phyloP scores from a whole-genome alignment of 257 asterid genomes.

The Linaria vulgaris region DNA sequence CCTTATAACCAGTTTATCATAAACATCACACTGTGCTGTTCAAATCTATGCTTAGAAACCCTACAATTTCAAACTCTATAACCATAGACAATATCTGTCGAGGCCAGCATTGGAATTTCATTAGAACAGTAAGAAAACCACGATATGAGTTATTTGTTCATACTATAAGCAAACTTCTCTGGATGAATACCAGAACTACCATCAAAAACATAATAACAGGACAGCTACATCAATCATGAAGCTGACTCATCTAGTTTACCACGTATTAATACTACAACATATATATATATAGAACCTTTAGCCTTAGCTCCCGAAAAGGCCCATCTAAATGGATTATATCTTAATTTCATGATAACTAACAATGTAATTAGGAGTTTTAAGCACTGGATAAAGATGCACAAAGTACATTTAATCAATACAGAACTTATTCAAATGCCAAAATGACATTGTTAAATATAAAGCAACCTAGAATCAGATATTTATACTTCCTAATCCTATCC shows the following conservation, averaged over 20 bases:
- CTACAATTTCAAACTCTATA: background rate
- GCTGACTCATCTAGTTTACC: background rate
- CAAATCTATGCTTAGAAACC: background rate
- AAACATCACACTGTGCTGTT: slow-evolving; percentile 6
- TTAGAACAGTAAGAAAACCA: background rate
- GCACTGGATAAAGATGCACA: too few relatives aligned
- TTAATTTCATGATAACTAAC: too few relatives aligned
- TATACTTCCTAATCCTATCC: too few relatives aligned
- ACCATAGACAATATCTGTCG: background rate
- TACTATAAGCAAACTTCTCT: background rate
- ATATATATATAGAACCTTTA: too few relatives aligned
- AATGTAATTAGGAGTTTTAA: too few relatives aligned
- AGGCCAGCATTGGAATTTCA: background rate
- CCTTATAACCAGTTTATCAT: slow-evolving; percentile 2
- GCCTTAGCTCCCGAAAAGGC: too few relatives aligned
- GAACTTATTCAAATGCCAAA: too few relatives aligned
- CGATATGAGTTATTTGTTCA: background rate
- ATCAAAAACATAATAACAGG: background rate
- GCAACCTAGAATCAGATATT: too few relatives aligned
- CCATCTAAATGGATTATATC: too few relatives aligned
- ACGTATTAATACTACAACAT: slow-evolving; percentile 2
- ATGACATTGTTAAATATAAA: too few relatives aligned
- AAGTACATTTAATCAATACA: too few relatives aligned
- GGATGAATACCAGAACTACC: background rate
- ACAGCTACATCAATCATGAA: background rate